These are phyloP conservation scores for Xerocomellus chrysenteron DNA, from an alignment of 768 basidiomycete species.

Conservation along the genomic window DNA sequence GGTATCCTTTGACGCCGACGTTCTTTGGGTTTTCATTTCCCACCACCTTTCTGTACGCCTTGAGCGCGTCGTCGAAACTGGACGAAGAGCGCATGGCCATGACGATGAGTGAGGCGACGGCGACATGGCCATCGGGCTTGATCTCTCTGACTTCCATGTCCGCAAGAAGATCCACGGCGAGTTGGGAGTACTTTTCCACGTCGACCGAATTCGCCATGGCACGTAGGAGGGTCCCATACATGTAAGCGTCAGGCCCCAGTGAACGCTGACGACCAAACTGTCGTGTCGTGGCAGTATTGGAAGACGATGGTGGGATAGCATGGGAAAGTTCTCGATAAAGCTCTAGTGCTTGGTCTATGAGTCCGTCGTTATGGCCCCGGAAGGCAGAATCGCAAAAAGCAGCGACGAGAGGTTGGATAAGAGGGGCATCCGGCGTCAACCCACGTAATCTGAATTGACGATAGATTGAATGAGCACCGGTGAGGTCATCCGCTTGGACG, in stretches of 20 bases:
- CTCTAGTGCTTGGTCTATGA: constrained; percentile 52
- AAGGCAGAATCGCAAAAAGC: constrained; percentile 44
- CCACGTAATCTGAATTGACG: constrained; percentile 42
- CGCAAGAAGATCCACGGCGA: constrained; percentile 51
- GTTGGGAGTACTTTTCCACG: constrained; percentile 46
- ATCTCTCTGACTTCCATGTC: constrained; percentile 64
- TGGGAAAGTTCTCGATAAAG: constrained; percentile 50
- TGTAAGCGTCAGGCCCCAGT: constrained; percentile 46
- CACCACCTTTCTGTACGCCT: constrained; percentile 51
- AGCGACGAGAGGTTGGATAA: constrained; percentile 57
- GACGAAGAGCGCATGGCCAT: constrained; percentile 65
- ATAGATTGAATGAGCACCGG: constrained; percentile 51
- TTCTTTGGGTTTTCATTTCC: constrained; percentile 24
- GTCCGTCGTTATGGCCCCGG: constrained; percentile 37
- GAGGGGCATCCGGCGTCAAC: constrained; percentile 45
- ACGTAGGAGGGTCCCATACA: constrained; percentile 56
- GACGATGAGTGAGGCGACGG: constrained; percentile 53
- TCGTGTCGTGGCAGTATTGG: constrained; percentile 9
- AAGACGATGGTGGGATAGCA: constrained; percentile 27
- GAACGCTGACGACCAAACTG: constrained; percentile 35
- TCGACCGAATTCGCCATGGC: constrained; percentile 47
- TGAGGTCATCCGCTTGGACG: constrained; percentile 37
- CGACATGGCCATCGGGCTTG: constrained; percentile 42
- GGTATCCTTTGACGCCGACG: constrained; percentile 60
- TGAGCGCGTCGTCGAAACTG: constrained; percentile 57